phyloP scores from a whole-genome alignment of 2,329 filamentous ascomycete genomes.

The Helminthosporium solani region DNA sequence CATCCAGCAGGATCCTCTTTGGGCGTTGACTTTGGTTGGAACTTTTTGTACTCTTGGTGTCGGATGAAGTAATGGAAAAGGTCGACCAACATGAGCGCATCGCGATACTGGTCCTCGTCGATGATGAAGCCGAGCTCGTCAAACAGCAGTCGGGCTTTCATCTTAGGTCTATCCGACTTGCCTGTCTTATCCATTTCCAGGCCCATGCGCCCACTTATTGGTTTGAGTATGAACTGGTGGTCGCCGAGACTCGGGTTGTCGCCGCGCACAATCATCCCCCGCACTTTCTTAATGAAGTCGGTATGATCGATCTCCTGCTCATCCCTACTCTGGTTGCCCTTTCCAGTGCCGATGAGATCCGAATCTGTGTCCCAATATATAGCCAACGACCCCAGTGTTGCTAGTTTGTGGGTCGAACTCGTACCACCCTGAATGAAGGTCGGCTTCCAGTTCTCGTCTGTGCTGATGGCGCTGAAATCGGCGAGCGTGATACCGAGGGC shows the following conservation, averaged over 20 bases:
- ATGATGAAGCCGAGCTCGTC: conserved; percentile 98
- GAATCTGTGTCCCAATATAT: conserved; percentile 99
- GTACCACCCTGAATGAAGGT: conserved; percentile 91
- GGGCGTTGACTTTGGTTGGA: conserved; percentile 80
- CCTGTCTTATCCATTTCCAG: conserved; percentile 94
- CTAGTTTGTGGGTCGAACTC: conserved; percentile 86
- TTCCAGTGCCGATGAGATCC: conserved; percentile 76
- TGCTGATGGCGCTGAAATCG: conserved; percentile 96
- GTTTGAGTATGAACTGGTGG: conserved; percentile 94
- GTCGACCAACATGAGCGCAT: conserved; percentile 96
- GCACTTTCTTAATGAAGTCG: conserved; percentile 75
- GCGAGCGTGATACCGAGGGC: conserved; percentile 88
- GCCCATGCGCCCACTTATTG: conserved; percentile 91
- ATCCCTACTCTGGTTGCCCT: conserved; percentile 64
- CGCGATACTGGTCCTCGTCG: conserved; percentile 95
- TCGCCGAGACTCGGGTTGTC: conserved; percentile 58
- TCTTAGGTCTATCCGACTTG: conserved; percentile 73
- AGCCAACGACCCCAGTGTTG: conserved; percentile 82
- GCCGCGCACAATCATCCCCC: conserved; percentile 73
- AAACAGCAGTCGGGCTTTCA: conserved; percentile 89
- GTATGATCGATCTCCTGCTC: conserved; percentile 66
- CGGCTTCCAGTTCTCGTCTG: conserved; percentile 90
- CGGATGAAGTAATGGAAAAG: conserved; percentile 98
- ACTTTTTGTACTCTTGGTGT: conserved; percentile 93
- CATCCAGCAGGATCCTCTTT: conserved; percentile 92